Evolutionary conservation across 148 eudicot genomes (phyloP).

Genomic region (Rhododendron ferrugineum): DNA sequence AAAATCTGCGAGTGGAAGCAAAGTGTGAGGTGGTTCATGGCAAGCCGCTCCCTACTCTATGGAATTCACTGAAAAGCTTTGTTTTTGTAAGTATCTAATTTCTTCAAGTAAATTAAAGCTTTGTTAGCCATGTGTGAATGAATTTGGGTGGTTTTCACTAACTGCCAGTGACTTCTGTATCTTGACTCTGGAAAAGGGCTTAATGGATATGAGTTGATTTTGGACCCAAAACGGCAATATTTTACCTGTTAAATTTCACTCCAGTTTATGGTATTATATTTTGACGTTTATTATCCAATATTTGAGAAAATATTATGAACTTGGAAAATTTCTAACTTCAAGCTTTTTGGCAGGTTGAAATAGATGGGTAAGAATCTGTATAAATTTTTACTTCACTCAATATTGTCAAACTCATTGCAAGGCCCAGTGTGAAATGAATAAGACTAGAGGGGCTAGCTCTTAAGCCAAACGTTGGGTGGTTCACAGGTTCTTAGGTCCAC

Average conservation of each 20-base stretch:
- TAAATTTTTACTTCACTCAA: neutral
- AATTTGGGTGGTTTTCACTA: neutral
- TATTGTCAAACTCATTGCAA: neutral
- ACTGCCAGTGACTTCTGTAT: neutral
- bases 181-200: neutral
- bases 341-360: neutral
- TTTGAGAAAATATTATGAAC: neutral
- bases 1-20: conserved; percentile 57
- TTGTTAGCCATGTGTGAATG: neutral
- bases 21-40: conserved; percentile 73
- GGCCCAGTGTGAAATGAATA: neutral
- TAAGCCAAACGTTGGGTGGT: neutral
- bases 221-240: neutral
- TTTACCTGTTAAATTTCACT: neutral
- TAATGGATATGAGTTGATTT: neutral
- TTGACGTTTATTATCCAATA: neutral
- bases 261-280: neutral
- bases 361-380: too few species aligned
- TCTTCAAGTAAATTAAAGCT: neutral
- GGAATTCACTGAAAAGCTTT: conserved; percentile 71
- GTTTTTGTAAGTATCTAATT: conserved; percentile 38
- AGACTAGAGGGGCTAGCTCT: neutral
- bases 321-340: neutral
- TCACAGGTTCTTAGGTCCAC: neutral
- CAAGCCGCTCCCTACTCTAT: conserved; percentile 85